These are phyloP conservation scores for Suillus hirtellus DNA, from an alignment of 768 basidiomycete genomes.

Conservation along the genomic window DNA sequence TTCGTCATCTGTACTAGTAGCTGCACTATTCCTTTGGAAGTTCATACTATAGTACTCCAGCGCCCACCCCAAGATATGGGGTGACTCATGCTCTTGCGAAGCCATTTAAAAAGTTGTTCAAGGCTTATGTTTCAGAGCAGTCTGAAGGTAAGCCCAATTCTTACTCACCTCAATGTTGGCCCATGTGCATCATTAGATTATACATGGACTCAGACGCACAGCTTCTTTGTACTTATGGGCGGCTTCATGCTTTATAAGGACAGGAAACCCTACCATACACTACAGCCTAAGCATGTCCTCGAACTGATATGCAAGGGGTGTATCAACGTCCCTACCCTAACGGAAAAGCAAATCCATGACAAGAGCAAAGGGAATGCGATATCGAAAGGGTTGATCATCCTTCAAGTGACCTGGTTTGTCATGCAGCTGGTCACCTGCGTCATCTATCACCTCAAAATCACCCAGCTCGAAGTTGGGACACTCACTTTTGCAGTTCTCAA, in stretches of 20 bases:
- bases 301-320: neutral
- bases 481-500: slow-evolving; percentile 35
- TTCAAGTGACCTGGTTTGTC: slow-evolving; percentile 39
- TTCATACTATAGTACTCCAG: neutral
- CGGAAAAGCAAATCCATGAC: slow-evolving; percentile 22
- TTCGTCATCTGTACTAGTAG: no score
- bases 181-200: neutral
- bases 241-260: slow-evolving; percentile 20
- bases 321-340: slow-evolving; percentile 8
- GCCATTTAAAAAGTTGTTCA: neutral
- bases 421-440: slow-evolving; percentile 30
- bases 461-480: slow-evolving; percentile 38
- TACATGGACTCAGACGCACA: slow-evolving; percentile 10
- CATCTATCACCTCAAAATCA: slow-evolving; percentile 25
- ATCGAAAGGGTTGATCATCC: slow-evolving; percentile 10
- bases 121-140: neutral
- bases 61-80: no score
- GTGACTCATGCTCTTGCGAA: neutral
- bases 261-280: neutral
- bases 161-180: no score
- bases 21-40: neutral
- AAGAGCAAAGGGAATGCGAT: slow-evolving; percentile 36
- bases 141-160: neutral
- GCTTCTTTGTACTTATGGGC: slow-evolving; percentile 15
- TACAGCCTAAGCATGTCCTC: neutral